Conservation (phyloP, 768 basidiomycete genomes). For the Rhizopogon vesiculosus region DNA sequence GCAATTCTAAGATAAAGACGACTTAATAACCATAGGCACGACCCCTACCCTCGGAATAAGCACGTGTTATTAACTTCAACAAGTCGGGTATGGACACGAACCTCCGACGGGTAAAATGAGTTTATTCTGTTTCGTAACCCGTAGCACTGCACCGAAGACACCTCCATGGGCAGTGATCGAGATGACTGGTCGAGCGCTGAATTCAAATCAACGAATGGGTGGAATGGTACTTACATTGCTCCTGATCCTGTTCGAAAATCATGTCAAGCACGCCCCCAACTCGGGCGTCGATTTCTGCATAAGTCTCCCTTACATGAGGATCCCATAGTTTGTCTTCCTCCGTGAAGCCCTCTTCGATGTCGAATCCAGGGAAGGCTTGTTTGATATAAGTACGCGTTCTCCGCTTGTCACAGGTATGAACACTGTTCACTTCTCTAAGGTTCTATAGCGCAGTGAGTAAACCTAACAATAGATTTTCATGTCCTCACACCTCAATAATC, state of each 20-base stretch:
- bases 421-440: conserved; percentile 60
- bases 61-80: neutral
- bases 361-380: conserved; percentile 42
- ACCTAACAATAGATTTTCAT: neutral
- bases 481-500: conserved; percentile 49
- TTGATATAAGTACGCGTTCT: conserved; percentile 44
- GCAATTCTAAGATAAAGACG: neutral
- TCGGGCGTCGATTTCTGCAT: conserved; percentile 39
- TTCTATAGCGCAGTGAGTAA: conserved; percentile 34
- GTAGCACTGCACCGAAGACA: conserved; percentile 53
- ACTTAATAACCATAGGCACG: conserved; percentile 19
- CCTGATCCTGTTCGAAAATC: conserved; percentile 43
- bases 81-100: conserved; percentile 19
- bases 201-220: neutral
- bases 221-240: conserved; percentile 39
- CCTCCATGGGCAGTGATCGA: conserved; percentile 66
- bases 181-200: conserved; percentile 38
- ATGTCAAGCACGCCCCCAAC: conserved; percentile 48
- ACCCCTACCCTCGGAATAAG: conserved; percentile 17
- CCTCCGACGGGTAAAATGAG: conserved; percentile 63
- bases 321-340: conserved; percentile 65
- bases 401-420: conserved; percentile 71
- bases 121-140: conserved; percentile 36
- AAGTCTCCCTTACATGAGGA: conserved; percentile 48
- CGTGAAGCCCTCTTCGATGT: conserved; percentile 50